Evolutionary conservation across 2,329 filamentous ascomycete species (phyloP), one percentile per base, ranked within the genome.

Genomic region (Fusarium duplospermum): DNA sequence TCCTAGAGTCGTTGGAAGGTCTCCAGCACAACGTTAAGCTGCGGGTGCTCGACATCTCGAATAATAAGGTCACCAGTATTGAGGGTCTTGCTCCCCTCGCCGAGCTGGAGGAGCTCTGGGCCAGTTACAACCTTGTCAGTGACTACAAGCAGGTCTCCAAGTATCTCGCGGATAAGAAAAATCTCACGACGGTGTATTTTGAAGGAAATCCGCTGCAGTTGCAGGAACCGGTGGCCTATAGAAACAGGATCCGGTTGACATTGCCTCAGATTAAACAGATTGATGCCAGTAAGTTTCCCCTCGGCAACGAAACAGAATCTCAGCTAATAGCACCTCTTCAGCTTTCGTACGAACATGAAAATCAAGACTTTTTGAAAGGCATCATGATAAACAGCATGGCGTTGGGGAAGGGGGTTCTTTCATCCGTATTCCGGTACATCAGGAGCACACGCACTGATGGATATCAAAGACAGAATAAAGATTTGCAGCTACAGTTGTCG

Each of bases 201-300:
- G 96, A 99, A 81, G 95, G 95, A 2, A 98, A 97, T 79, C 96
- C 95, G 29, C 83, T 99, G 77, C 96, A 99, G 84, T 87, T 91
- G 70, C 89, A 88, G 64, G 90, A 89, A 6, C 93, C 93, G n/a
- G 93, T 94, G 1, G 84, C 98, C 70, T 99, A 99, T 83, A 88
- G 96, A 79, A 98, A 98, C 84, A 99, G 99, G 85, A 91, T 99
- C 50, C 89, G 93, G 68, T 84, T 99, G 82, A 93, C 95, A 36
- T 83, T 99, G 82, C 96, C 96, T 66, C 93, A 96, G 82, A 86
- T 99, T 62, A 90, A 90, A 81, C 95, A 99, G 86, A 98, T 99
- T 81, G 96, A 99, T 89, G 96, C 96, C 68, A 97, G 96, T 98
- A 87, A 91, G 95, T 94, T 38, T 27, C 7, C 20, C 42, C n/a